Base-by-base conservation (phyloP, 345 rosid genomes). In the Eucalyptus melliodora region DNA sequence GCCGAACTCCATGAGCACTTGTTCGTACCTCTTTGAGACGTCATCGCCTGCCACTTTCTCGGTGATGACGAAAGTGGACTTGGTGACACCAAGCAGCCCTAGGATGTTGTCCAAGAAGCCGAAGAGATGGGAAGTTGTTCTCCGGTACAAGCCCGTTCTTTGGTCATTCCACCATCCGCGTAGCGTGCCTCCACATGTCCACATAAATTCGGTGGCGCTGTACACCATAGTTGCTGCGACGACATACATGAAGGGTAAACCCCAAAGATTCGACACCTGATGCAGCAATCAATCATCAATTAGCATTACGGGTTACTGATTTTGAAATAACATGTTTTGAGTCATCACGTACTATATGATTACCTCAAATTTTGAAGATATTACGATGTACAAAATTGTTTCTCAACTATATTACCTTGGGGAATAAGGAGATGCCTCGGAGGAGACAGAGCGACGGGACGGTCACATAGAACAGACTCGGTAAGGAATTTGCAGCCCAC, bases 101-200 rank as follows among this genome's bases (percentile, higher is more conserved):
- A 91, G 60, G 42, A 93, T 80, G 89, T 88, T 89, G 87, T 93
- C 90, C 3, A 56, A 6, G 91, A 92, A 93, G 65, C 90, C 93
- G 17, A 94, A 92, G 15, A 94, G 89, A 89, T 91, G 92, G 31
- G 96, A 91, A 77, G 92, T 92, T 72, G 94, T 92, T 91, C 95
- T 91, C 87, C 89, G 92, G 87, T 91, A 95, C 89, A 92, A 11
- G 94, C 95, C 91, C 37, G 87, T 91, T 72, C 95, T 90, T 51
- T 92, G 93, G 4, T 88, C 93, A 69, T 92, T 91, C 92, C 92
- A 95, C 96, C 95, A 92, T 21, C 94, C 94, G 13, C 21, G 86
- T 40, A 91, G 9, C 21, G 95, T 94, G 50, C 93, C 91, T n/a
- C 86, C 90, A 30, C 87, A 49, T 51, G 88, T 77, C 83, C 83